phyloP scores from a whole-genome alignment of 345 rosid genomes.

The Barbarea vulgaris region DNA sequence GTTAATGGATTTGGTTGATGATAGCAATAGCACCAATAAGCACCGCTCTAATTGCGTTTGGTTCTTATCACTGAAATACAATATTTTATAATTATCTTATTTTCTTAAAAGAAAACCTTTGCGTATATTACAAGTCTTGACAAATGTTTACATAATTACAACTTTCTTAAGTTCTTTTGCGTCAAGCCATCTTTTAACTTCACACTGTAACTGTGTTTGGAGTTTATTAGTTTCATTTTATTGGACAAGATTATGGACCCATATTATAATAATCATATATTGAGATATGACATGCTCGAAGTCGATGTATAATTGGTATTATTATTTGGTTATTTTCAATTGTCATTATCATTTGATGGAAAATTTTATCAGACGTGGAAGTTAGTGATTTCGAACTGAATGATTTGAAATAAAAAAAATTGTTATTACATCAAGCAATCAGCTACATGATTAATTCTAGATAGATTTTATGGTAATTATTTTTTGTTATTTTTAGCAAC shows the following conservation, averaged over 20 bases:
- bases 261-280: too few species aligned
- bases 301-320: constrained; percentile 5
- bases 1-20: constrained; percentile 10
- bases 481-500: neutral
- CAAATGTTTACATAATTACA: neutral
- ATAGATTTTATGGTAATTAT: neutral
- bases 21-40: constrained; percentile 11
- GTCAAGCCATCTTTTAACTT: neutral
- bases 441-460: neutral
- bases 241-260: neutral
- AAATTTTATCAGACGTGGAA: neutral
- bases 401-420: neutral
- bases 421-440: constrained; percentile 8
- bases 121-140: constrained; percentile 18
- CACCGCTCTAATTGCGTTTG: constrained; percentile 17
- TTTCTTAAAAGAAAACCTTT: constrained; percentile 15
- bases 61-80: neutral
- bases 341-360: constrained; percentile 11
- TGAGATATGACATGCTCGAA: constrained; percentile 9
- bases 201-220: neutral
- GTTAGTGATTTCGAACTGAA: constrained; percentile 9
- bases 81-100: neutral
- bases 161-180: neutral
- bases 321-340: neutral
- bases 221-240: neutral